Conservation (phyloP, 2,329 filamentous ascomycete genomes). For the Beauveria sp. region DNA sequence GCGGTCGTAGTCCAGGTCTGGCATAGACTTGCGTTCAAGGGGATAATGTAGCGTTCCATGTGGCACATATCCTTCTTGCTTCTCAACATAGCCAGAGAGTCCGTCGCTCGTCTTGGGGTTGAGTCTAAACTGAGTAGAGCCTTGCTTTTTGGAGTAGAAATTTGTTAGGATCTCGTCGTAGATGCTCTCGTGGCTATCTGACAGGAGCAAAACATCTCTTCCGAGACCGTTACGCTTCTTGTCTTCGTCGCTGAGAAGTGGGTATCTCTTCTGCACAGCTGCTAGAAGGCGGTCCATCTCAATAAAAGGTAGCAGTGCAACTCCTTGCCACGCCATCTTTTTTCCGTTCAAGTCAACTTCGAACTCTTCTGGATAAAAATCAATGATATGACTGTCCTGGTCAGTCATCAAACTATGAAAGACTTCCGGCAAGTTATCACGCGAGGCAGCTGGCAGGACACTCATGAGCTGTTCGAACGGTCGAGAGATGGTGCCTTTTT, state of each 20-base stretch:
- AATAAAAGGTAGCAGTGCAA: slow-evolving; percentile 90
- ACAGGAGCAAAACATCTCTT: slow-evolving; percentile 74
- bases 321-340: slow-evolving; percentile 97
- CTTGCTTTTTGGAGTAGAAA: slow-evolving; percentile 89
- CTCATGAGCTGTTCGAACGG: slow-evolving; percentile 99
- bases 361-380: slow-evolving; percentile 96
- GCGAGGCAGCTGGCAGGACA: slow-evolving; percentile 86
- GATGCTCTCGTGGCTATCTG: slow-evolving; percentile 67
- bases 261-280: slow-evolving; percentile 79
- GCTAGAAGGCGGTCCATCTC: slow-evolving; percentile 78
- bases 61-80: slow-evolving; percentile 76
- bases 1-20: slow-evolving; percentile 74
- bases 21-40: slow-evolving; percentile 62
- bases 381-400: slow-evolving; percentile 82
- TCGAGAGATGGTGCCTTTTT: slow-evolving; percentile 75
- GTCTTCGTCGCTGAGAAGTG: slow-evolving; percentile 69
- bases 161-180: slow-evolving; percentile 78
- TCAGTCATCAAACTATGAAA: slow-evolving; percentile 91
- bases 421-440: slow-evolving; percentile 78
- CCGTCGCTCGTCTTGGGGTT: slow-evolving; percentile 70
- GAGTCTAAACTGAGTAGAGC: slow-evolving; percentile 57
- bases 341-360: slow-evolving; percentile 92
- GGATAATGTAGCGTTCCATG: slow-evolving; percentile 76
- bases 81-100: slow-evolving; percentile 71
- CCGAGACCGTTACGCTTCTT: slow-evolving; percentile 70